A percentile compares a stretch with the other conserved stretches of the same genome.
Conservation (phyloP, 768 basidiomycete genomes). For the Pleurotus salmoneostramineus region DNA sequence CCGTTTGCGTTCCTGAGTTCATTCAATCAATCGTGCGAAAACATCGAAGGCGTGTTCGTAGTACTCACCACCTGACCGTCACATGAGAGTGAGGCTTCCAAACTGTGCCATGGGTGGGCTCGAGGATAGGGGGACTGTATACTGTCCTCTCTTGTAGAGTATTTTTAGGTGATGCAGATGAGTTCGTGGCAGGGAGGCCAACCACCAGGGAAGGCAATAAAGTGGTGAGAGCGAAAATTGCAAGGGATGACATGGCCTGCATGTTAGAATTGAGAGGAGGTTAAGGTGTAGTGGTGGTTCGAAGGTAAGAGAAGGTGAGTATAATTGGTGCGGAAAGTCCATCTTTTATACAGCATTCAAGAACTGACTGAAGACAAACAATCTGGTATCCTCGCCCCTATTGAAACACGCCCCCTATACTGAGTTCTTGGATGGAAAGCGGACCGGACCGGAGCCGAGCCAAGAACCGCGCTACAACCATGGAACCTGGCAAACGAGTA, state of each 20-base stretch:
- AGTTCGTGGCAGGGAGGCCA: not conserved
- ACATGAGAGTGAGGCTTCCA: not conserved
- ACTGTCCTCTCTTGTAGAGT: not conserved
- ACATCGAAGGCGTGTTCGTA: not conserved
- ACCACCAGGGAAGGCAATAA: not conserved
- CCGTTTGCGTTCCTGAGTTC: not conserved
- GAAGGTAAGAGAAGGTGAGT: not conserved
- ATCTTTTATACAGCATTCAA: no score
- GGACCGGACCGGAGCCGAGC: not conserved
- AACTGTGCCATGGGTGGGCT: not conserved
- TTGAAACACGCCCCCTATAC: not conserved
- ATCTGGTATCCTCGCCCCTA: no score
- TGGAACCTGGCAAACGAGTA: conserved; percentile 25
- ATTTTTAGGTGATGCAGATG: not conserved
- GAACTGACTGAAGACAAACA: no score
- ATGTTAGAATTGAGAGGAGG: not conserved
- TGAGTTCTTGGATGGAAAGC: not conserved
- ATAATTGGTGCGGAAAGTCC: not conserved
- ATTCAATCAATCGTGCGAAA: not conserved
- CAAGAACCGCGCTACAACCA: not conserved
- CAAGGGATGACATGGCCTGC: not conserved
- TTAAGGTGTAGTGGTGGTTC: not conserved
- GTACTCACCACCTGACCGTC: not conserved
- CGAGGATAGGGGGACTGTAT: not conserved
- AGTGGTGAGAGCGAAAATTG: not conserved